Evolutionary conservation across 257 asterid genomes (phyloP).

Genomic region (Rehmannia glutinosa): DNA sequence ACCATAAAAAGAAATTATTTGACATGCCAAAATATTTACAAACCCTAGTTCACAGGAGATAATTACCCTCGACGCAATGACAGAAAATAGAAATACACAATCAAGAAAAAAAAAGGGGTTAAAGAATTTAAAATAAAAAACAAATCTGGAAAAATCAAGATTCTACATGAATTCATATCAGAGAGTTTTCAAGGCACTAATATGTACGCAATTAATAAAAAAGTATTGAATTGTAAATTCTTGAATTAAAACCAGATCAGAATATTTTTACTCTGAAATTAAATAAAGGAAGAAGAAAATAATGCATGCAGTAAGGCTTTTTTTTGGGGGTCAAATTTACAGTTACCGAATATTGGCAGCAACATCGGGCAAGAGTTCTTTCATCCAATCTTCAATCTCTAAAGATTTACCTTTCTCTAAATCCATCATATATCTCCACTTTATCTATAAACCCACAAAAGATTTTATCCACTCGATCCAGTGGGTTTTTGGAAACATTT

Average conservation of each 20-base stretch:
- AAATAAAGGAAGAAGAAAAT: background rate
- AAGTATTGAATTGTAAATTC: background rate
- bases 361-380: slow-evolving; percentile 23
- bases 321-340: too few species aligned
- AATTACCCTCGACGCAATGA: too few species aligned
- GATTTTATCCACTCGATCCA: background rate
- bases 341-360: slow-evolving; percentile 26
- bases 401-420: slow-evolving; percentile 3
- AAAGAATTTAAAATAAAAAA: background rate
- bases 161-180: background rate
- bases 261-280: background rate
- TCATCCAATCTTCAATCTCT: slow-evolving; percentile 27
- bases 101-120: too few species aligned
- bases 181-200: background rate
- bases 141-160: background rate
- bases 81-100: too few species aligned
- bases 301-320: slow-evolving; percentile 5
- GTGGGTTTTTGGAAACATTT: background rate
- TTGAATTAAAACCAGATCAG: background rate
- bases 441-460: background rate
- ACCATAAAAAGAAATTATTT: background rate
- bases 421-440: slow-evolving; percentile 12
- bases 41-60: background rate
- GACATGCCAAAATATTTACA: background rate
- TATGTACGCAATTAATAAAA: background rate